Conservation (phyloP, 108 stramenopile genomes). For the Skeletonema potamos region DNA sequence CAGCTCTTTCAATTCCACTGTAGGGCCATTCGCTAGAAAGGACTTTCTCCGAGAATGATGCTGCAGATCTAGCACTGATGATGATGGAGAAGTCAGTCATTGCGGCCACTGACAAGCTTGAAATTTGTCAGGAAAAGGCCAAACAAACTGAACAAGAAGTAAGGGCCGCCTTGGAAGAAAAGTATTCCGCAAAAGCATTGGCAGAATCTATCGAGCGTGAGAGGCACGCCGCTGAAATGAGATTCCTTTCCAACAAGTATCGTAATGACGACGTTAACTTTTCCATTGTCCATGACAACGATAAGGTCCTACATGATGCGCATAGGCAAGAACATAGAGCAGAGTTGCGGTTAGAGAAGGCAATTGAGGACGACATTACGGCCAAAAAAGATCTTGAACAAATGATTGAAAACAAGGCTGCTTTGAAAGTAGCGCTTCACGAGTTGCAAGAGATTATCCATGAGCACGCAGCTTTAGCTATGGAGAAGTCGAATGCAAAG, state of each 20-base stretch:
- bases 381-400: conserved; percentile 5
- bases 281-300: neutral
- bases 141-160: neutral
- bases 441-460: conserved; percentile 2
- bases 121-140: neutral
- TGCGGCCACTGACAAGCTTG: neutral
- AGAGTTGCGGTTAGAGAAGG: conserved; percentile 3
- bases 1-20: neutral
- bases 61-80: conserved; percentile 5
- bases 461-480: neutral
- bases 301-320: conserved; percentile 3
- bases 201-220: conserved; percentile 7
- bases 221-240: neutral
- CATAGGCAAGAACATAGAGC: neutral
- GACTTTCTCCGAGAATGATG: conserved; percentile 1
- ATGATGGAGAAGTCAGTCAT: conserved; percentile 6
- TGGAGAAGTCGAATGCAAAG: neutral
- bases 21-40: conserved; percentile 2
- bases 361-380: conserved; percentile 6
- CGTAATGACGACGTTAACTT: neutral
- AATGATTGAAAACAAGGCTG: conserved; percentile 8
- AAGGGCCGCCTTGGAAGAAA: neutral
- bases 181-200: neutral
- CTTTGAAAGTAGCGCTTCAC: neutral
- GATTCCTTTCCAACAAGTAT: conserved; percentile 1